Base-by-base conservation (phyloP, 1,284 basidiomycete species). In the Leccinum pachyderme region DNA sequence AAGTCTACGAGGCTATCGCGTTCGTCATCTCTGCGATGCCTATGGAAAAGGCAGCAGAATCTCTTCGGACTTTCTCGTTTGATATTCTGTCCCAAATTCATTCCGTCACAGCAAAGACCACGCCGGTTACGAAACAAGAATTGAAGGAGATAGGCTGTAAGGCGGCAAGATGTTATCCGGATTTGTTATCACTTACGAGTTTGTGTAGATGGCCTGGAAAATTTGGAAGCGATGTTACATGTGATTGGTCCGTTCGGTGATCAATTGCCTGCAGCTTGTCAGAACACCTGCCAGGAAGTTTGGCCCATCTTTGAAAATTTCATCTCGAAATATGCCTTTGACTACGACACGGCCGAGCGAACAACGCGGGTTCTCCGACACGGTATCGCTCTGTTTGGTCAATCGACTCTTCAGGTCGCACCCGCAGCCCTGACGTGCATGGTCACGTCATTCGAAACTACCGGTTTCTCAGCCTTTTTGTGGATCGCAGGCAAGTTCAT, bases 1-100 rank as follows among this genome's bases (percentile, higher is more conserved):
- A 95, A 69, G 89, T 99, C 15, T 95, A 95, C 65, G 94, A 97
- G 70, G 96, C 95, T 4, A 94, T 99, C 55, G 95, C 93, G 2
- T 88, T 93, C 72, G 92, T 99, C 55, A 95, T 99, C 57, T 90
- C 89, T 29, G 90, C 87, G 1, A 95, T 98, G 92, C 86, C 90
- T 1, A 86, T 88, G 79, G 86, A 89, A 51, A 84, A 85, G 61
- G 92, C 93, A 11, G 91, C 93, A 2, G 81, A 86, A 59, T 92
- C 90, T 0, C 79, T 99, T 47, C 84, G 87, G 62, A 87, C 87
- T 18, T 98, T 99, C 71, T 83, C 89, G 11, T 77, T 87, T 53
- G 89, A 89, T 63, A 85, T 90, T 62, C 67, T 89, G 51, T 74
- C 80, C 15, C 84, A 87, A 62, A 81, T 95, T 9, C 89, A 93